Evolutionary conservation across 2,329 filamentous ascomycete genomes (phyloP).

Genomic region (Hypoxylon sp.): DNA sequence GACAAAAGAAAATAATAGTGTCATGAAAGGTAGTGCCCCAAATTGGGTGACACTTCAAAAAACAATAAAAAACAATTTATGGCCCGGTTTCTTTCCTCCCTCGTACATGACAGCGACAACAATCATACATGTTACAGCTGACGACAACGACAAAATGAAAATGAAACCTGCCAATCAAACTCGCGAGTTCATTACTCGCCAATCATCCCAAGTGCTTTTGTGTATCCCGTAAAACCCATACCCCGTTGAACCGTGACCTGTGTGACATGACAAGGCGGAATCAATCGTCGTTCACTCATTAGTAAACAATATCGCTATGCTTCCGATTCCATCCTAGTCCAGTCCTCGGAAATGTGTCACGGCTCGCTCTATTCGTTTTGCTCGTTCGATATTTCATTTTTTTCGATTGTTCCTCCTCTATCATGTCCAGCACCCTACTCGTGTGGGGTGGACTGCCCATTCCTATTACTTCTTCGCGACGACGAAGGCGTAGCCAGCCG

Average conservation of each 20-base stretch:
- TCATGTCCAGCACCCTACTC: slow-evolving; percentile 5
- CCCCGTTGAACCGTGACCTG: slow-evolving; percentile 15
- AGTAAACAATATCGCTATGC: background rate
- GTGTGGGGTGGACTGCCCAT: background rate
- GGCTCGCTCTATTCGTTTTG: slow-evolving; percentile 14
- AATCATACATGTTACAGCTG: slow-evolving; percentile 34
- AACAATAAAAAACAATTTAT: slow-evolving; percentile 29
- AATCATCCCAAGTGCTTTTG: slow-evolving; percentile 28
- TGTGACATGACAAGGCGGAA: slow-evolving; percentile 14
- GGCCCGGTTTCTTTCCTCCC: slow-evolving; percentile 18
- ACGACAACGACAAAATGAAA: slow-evolving; percentile 13
- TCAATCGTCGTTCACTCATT: slow-evolving; percentile 18
- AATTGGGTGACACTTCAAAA: slow-evolving; percentile 15
- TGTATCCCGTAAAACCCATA: slow-evolving; percentile 41
- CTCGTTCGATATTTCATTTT: slow-evolving; percentile 12
- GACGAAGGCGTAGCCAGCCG: background rate
- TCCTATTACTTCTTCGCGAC: slow-evolving; percentile 5
- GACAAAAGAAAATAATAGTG: slow-evolving; percentile 26
- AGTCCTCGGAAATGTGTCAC: slow-evolving; percentile 1
- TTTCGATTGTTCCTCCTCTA: slow-evolving; percentile 17
- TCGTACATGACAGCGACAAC: slow-evolving; percentile 33
- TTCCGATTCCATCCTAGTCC: slow-evolving; percentile 2
- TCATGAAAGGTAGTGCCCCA: slow-evolving; percentile 12
- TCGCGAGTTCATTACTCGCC: slow-evolving; percentile 19
- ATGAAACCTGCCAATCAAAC: slow-evolving; percentile 7